Percentiles rank a stretch among this genome's conserved stretches.
Evolutionary conservation across 2,329 filamentous ascomycete genomes (phyloP).

Genomic region (Geosmithia putterillii): DNA sequence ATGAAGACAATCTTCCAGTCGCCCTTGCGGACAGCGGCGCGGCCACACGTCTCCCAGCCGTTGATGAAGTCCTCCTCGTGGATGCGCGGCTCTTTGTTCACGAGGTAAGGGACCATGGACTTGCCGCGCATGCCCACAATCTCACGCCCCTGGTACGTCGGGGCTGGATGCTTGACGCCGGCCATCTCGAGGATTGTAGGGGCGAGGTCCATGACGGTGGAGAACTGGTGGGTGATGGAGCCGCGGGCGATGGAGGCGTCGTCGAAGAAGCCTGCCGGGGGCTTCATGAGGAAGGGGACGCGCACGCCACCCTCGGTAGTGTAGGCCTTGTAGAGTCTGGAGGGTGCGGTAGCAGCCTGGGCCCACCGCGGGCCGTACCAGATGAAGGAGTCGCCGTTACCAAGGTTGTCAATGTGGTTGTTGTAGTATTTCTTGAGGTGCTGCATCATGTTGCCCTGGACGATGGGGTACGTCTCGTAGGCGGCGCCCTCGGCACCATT

Average conservation of each 20-base stretch:
- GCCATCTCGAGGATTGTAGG: slow-evolving; percentile 35
- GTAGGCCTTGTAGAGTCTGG: slow-evolving; percentile 24
- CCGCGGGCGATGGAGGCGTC: slow-evolving; percentile 3
- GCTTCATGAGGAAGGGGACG: slow-evolving; percentile 33
- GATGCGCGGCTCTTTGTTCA: slow-evolving; percentile 21
- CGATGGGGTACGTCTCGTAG: slow-evolving; percentile 45
- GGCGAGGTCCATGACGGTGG: slow-evolving; percentile 35
- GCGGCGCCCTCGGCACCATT: slow-evolving; percentile 42
- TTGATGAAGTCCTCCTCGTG: slow-evolving; percentile 35
- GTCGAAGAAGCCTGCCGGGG: slow-evolving; percentile 5
- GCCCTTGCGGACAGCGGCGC: slow-evolving; percentile 36
- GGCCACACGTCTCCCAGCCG: slow-evolving; percentile 44
- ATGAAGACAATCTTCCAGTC: slow-evolving; percentile 48
- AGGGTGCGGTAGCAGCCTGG: slow-evolving; percentile 24
- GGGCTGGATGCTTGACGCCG: slow-evolving; percentile 23
- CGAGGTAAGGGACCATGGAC: slow-evolving; percentile 28
- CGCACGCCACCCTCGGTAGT: slow-evolving; percentile 36
- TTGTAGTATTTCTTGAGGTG: slow-evolving; percentile 29
- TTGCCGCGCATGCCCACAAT: slow-evolving; percentile 38
- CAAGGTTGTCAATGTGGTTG: slow-evolving; percentile 38
- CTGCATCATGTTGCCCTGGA: slow-evolving; percentile 14
- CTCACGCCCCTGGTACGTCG: slow-evolving; percentile 27
- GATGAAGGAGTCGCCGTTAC: slow-evolving; percentile 42
- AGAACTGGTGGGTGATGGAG: slow-evolving; percentile 8
- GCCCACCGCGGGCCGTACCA: slow-evolving; percentile 50